Evolutionary conservation across 306 rosid species (phyloP), one percentile per base, ranked within the genome.

Genomic region (Clitoria ternatea): DNA sequence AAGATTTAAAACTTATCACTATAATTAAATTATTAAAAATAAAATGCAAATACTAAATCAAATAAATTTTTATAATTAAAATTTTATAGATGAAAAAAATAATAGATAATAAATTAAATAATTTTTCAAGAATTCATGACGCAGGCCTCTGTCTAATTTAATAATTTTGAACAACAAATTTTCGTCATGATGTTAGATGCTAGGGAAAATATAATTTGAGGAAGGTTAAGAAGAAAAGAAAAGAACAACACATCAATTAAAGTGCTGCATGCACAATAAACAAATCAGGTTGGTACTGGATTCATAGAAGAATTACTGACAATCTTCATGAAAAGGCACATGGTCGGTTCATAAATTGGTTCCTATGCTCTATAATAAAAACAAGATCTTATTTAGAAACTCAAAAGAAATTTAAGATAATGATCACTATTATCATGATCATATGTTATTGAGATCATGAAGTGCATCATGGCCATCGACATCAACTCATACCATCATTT

Each of bases 391-490:
- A 65, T 79, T 74, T 76, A 73, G n/a, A 69, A 76, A 65, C 70
- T 49, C 5, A 45, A 52, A 73, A 69, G 33, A 76, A 80, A 68
- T 44, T 78, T n/a, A 55, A 40, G 39, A 77, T 63, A 55, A 69
- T 69, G 32, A 61, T 74, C 53, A 37, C 70, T 30, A 47, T 70
- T 75, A 77, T 82, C 75, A 74, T 61, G 61, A 69, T 74, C 77
- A 68, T 32, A 35, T 79, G 78, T 78, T 78, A 64, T 72, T 78
- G 63, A 77, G 74, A 81, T 76, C 30, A 49, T 70, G 81, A 70
- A 64, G 17, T n/a, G 63, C 78, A 81, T 79, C 72, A 79, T 79
- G 67, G 29, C 70, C 43, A 73, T 60, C 29, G 29, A 45, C 76
- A 61, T 78, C 60, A 32, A 6, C 22, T 74, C 85, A 73, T 70